Base-by-base conservation (phyloP, 345 rosid genomes). In the Moricandia arvensis region DNA sequence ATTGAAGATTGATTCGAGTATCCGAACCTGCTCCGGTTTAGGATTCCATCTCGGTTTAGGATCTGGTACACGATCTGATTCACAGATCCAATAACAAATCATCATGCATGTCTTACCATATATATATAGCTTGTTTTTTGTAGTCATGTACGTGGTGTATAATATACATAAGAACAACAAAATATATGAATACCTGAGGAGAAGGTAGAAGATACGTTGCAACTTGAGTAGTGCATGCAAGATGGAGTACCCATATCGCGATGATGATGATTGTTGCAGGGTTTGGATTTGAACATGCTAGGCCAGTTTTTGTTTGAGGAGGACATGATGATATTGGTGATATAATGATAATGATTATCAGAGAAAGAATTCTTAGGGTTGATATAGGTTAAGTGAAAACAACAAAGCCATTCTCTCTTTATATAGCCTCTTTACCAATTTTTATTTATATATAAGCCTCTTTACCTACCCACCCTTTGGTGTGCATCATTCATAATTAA, bases 1-100 rank as follows among this genome's bases (percentile, higher is more conserved):
- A 75, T 94, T 90, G 71, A 94, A 94, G 51, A 94, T 94, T 8
- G 93, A 87, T 79, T 94, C 98, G 3, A 94, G 86, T 45, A 94
- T 94, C 24, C 90, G 84, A 79, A 94, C 88, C 66, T 94, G 98
- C 84, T 94, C 97, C 0, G 98, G 98, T 66, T 90, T 94, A 29
- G 98, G 98, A 66, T 94, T 94, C 98, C 97, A 94, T 79, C 98
- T 87, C 1, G 97, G 98, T 81, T 94, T 94, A 17, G 97, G 97
- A 82, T 91, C 97, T 1, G 96, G 95, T 17, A 88, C 89, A 47
- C 95, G 80, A 81, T 90, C 98, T 77, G 68, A 47, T 74, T 86
- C 92, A 58, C 82, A 78, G 5, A 69, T 8, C 9, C 4, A 8
- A 59, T 47, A 37, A 26, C 16, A 37, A 41, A 49, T 49, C 80